A percentile compares a stretch with the other conserved stretches of the same genome.
phyloP scores from a whole-genome alignment of 352 stramenopile genomes.

The Phytopythium oedochilum region DNA sequence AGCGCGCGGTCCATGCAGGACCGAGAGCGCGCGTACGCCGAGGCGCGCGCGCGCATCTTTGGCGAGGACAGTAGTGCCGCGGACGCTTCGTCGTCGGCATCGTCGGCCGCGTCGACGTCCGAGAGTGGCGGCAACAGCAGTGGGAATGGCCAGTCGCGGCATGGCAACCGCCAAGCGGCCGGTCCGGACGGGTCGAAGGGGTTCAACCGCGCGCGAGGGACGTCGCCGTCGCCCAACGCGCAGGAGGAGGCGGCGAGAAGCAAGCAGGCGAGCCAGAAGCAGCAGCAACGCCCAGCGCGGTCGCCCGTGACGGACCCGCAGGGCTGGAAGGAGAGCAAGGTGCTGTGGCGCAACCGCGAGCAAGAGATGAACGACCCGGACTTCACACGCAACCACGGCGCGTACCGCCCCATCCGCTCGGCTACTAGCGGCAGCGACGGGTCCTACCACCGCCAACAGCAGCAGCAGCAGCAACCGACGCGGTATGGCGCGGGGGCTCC shows the following conservation, averaged over 20 bases:
- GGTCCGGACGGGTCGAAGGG: conserved; percentile 54
- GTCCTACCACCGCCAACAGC: conserved; percentile 11
- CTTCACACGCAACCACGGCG: conserved; percentile 82
- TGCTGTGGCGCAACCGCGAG: conserved; percentile 92
- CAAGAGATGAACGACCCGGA: conserved; percentile 93
- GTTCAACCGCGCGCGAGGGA: conserved; percentile 13
- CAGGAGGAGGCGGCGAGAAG: neutral
- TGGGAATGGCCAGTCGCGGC: conserved; percentile 5
- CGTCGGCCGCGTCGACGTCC: conserved; percentile 14
- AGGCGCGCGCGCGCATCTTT: conserved; percentile 94
- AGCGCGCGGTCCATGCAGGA: conserved; percentile 84
- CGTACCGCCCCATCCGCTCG: conserved; percentile 39
- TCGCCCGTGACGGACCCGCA: conserved; percentile 15
- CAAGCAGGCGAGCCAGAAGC: neutral
- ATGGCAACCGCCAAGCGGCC: conserved; percentile 36
- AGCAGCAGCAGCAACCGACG: conserved; percentile 18
- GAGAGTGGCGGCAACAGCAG: conserved; percentile 1
- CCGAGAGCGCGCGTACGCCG: conserved; percentile 92
- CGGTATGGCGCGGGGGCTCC: conserved; percentile 11
- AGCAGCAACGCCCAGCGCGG: neutral
- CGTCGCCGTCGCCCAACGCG: neutral
- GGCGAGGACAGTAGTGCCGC: conserved; percentile 40
- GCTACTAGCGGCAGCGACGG: conserved; percentile 5
- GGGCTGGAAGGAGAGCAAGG: conserved; percentile 89
- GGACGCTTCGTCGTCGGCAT: conserved; percentile 8